Base-by-base conservation (phyloP, 768 basidiomycete species). In the Hygrocybe coccinea region DNA sequence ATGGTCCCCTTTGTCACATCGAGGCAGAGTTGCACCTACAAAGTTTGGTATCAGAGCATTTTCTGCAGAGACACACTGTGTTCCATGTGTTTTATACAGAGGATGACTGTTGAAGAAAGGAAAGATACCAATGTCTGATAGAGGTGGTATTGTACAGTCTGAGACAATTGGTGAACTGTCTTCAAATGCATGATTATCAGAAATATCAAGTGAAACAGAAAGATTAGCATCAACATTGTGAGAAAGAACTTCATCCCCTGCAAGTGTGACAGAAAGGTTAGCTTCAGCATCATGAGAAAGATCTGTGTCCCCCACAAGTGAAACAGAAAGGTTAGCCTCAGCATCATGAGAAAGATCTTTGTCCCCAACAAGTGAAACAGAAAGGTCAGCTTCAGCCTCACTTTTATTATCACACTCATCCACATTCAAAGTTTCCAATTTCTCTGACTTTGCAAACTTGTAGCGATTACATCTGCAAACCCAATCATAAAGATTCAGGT, bases 1-100 rank as follows among this genome's bases (percentile, higher is more conserved):
- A 12, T 65, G 12, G 51, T 72, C 67, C 10, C 69, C 71, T 41
- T 60, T 52, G 59, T 73, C 71, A 47, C 36, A 34, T 15, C 71
- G 12, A 5, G 71, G 72, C 15, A 73, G 50, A 4, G 56, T 17
- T 24, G 41, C 60, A 2, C 70, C 71, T 9, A 67, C 50, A 59
- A 75, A 69, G 52, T 73, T 70, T 17, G 68, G 66, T 3, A 71
- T 56, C 7, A 45, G 3, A 10, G 33, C 38, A 4, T 59, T 47
- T 12, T 55, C 12, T 22, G 38, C 35, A 5, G 49, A 24, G 2
- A 43, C 37, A 25, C 49, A 52, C 10, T 34, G 45, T 8, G 55
- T 55, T 22, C 51, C 47, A 56, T 65, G 60, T 14, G 52, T 50
- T 11, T 41, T 25, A 17, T 52, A 25, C 17, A 56, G 46, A 3